Base-by-base conservation (phyloP, 1,284 basidiomycete species). In the Microbotryum intermedium region DNA sequence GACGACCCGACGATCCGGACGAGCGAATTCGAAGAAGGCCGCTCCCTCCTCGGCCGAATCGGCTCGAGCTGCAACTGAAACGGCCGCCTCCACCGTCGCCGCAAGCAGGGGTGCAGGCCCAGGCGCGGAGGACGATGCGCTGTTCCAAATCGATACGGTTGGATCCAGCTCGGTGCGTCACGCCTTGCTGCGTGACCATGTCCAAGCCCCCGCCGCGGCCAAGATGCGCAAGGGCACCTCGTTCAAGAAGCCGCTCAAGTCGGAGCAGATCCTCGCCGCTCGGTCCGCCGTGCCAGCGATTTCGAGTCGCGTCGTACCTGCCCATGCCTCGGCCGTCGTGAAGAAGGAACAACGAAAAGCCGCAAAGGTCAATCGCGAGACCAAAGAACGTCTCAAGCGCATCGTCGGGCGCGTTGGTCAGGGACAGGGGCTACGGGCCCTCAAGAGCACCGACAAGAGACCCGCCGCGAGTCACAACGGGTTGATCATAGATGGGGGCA, bases 221-320 rank as follows among this genome's bases (percentile, higher is more conserved):
- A 50, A 57, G 2, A 60, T 68, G 25, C 61, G 65, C 55, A 61
- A 58, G 54, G 67, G 67, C 13, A 50, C 58, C 23, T 55, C 59
- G 6, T 61, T 68, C 59, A 66, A 68, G 69, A 79, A 79, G 66
- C 79, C 78, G 10, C 78, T 94, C 25, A 88, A 84, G 43, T 88
- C 88, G 0, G 79, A 86, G 6, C 87, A 89, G 77, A 87, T 95
- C 48, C 82, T 97, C 20, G 75, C 82, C 0, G 83, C 90, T 73
- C 85, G 89, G 30, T 91, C 88, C 4, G 88, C 89, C 23, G 81
- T 91, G 3, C 90, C 91, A 16, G 87, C 91, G 13, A 46, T 63
- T 6, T 56, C 61, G 23, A 58, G 58, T 54, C 53, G 55, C n/a
- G 64, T 57, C 30, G 34, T 50, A 9, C 65, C 69, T 0, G 53